These are phyloP conservation scores for Celoporthe dispersa DNA, from an alignment of 2,329 filamentous ascomycete species.

Conservation along the genomic window DNA sequence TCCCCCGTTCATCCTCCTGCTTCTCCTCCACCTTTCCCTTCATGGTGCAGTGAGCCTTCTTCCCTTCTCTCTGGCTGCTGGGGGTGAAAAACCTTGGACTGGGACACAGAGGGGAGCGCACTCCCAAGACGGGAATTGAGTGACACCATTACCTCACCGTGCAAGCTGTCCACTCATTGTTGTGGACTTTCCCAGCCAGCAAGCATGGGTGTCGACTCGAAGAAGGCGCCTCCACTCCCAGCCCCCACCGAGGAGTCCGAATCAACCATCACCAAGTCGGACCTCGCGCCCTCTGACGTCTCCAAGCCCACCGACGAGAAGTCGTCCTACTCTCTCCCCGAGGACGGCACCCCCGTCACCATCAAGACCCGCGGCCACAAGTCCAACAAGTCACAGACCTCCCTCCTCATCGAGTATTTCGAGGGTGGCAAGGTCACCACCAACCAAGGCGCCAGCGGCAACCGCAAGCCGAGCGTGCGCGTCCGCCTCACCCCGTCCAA, in stretches of 20 bases:
- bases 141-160: slow-evolving; percentile 30
- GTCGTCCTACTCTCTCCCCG: slow-evolving; percentile 79
- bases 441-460: slow-evolving; percentile 56
- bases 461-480: slow-evolving; percentile 80
- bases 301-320: slow-evolving; percentile 71
- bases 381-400: slow-evolving; percentile 76
- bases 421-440: slow-evolving; percentile 71
- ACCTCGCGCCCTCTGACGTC: slow-evolving; percentile 66
- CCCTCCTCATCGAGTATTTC: slow-evolving; percentile 92
- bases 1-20: slow-evolving; percentile 14
- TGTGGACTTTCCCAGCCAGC: slow-evolving; percentile 31
- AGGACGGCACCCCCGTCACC: slow-evolving; percentile 89
- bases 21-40: slow-evolving; percentile 14
- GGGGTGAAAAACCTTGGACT: slow-evolving; percentile 23
- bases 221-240: slow-evolving; percentile 69
- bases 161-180: slow-evolving; percentile 27
- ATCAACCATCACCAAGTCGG: slow-evolving; percentile 60
- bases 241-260: slow-evolving; percentile 75
- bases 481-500: slow-evolving; percentile 80
- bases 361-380: slow-evolving; percentile 76
- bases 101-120: slow-evolving; percentile 20
- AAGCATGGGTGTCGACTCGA: slow-evolving; percentile 60
- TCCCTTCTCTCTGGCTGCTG: slow-evolving; percentile 11
- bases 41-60: slow-evolving; percentile 29
- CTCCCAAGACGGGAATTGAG: slow-evolving; percentile 27